Evolutionary conservation across 768 basidiomycete genomes (phyloP).

Genomic region (Daedaleopsis sinensis): DNA sequence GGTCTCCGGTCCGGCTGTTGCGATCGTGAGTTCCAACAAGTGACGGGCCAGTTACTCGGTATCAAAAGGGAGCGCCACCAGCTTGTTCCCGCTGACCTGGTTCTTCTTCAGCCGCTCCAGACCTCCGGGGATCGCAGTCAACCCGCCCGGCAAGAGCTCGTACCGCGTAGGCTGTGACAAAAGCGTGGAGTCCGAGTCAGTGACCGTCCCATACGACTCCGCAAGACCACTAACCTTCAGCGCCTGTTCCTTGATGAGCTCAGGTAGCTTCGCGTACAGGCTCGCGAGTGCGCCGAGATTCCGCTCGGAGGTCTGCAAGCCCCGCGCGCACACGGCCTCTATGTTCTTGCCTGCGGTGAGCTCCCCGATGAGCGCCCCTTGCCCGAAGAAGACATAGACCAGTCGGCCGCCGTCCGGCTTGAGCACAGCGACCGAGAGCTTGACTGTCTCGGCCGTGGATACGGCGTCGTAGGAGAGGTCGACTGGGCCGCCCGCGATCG

Average conservation of each 20-base stretch:
- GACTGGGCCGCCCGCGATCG: conserved; percentile 18
- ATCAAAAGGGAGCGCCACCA: conserved; percentile 47
- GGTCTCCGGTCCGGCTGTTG: too few relatives aligned
- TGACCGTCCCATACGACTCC: too few relatives aligned
- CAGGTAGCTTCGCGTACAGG: conserved; percentile 6
- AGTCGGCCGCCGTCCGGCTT: conserved; percentile 19
- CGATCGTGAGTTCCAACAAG: too few relatives aligned
- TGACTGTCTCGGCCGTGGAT: conserved; percentile 18
- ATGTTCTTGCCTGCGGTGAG: not conserved
- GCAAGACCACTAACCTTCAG: conserved; percentile 1
- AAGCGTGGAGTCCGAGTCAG: not conserved
- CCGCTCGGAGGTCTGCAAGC: not conserved
- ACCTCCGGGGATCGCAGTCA: conserved; percentile 25
- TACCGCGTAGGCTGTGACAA: conserved; percentile 27
- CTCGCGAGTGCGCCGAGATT: conserved; percentile 9
- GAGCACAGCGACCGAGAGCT: conserved; percentile 18
- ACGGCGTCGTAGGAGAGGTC: conserved; percentile 26
- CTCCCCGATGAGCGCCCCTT: not conserved
- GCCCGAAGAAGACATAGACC: conserved; percentile 9
- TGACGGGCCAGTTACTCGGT: conserved; percentile 25
- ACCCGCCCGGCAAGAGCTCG: conserved; percentile 28
- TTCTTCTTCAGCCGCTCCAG: conserved; percentile 23
- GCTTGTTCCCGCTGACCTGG: conserved; percentile 45
- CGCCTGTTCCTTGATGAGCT: conserved; percentile 1
- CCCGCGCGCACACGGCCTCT: conserved; percentile 2